Evolutionary conservation across 2,329 filamentous ascomycete species (phyloP), one percentile per base, ranked within the genome.

Genomic region (Aureobasidium sp.): DNA sequence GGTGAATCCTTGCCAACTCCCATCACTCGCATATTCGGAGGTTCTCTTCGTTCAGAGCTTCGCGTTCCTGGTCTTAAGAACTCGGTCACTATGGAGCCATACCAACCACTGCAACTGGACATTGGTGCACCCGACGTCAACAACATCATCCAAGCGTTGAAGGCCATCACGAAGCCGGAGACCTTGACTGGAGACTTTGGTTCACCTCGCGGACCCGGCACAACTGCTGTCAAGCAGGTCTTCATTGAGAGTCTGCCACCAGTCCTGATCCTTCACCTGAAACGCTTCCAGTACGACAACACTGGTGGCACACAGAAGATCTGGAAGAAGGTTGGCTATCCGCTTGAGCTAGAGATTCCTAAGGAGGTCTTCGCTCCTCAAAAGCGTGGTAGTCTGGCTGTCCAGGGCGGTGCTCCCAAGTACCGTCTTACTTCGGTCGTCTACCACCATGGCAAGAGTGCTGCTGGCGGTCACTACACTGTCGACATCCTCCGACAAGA

Each of bases 271-370:
- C 82, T 99, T 9, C 94, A 99, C 71, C 82, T 99, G 45, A 99
- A 99, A 78, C 90, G 94, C 48, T 99, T 99, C 80, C 91, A 97
- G 70, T 97, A 96, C 69, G 91, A 97, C 70, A 90, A 87, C 64
- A 84, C 87, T 63, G 89, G 87, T 48, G 91, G 91, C 27, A 96
- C 91, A 0, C 88, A 96, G 70, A 99, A 99, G 80, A 96, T 97
- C 66, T 97, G 93, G 90, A 99, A 97, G 79, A 96, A 93, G 78
- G 82, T 99, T 63, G 93, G 91, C 22, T 99, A 99, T 71, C 94
- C 94, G 0, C 79, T 99, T 31, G 92, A 97, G 70, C 81, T 99
- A 56, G 93, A 97, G 72, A 91, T 99, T 65, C 94, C 94, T 0
- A 88, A 87, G 62, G 93, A 97, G 71, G 88, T 91, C 11, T 88